Conservation (phyloP, 257 asterid species). For the Echium plantagineum region DNA sequence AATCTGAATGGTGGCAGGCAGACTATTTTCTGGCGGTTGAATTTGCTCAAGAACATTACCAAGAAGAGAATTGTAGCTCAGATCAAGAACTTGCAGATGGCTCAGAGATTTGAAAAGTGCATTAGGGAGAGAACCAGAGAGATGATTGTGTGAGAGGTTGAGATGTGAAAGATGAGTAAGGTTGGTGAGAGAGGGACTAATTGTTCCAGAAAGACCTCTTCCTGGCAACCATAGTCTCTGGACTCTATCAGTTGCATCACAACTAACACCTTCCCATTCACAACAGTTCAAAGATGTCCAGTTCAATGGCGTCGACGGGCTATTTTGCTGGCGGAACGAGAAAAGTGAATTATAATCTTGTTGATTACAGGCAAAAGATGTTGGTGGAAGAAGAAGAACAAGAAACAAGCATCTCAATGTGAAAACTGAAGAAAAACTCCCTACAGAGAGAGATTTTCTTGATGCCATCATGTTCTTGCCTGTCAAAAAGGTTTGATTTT, state of each 20-base stretch:
- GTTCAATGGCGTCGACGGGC: not conserved
- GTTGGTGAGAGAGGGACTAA: not conserved
- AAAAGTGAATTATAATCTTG: not conserved
- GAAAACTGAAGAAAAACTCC: not conserved
- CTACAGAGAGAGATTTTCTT: not conserved
- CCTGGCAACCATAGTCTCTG: not conserved
- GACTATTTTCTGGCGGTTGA: not conserved
- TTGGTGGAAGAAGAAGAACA: not conserved
- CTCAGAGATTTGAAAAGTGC: not conserved
- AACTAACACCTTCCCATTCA: not conserved
- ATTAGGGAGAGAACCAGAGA: not conserved
- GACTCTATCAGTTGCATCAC: not conserved
- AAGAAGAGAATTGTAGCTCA: not conserved
- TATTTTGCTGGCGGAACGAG: not conserved
- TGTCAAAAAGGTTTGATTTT: not conserved
- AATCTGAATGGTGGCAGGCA: not conserved
- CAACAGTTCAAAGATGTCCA: not conserved
- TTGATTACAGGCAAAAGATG: not conserved
- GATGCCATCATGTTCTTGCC: not conserved
- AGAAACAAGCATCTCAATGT: not conserved
- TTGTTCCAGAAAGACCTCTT: not conserved
- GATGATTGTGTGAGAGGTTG: not conserved
- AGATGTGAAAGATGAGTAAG: not conserved
- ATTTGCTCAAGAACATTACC: conserved; percentile 1
- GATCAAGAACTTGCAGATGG: not conserved